Conservation (phyloP, 306 rosid genomes). For the Corylus americana region DNA sequence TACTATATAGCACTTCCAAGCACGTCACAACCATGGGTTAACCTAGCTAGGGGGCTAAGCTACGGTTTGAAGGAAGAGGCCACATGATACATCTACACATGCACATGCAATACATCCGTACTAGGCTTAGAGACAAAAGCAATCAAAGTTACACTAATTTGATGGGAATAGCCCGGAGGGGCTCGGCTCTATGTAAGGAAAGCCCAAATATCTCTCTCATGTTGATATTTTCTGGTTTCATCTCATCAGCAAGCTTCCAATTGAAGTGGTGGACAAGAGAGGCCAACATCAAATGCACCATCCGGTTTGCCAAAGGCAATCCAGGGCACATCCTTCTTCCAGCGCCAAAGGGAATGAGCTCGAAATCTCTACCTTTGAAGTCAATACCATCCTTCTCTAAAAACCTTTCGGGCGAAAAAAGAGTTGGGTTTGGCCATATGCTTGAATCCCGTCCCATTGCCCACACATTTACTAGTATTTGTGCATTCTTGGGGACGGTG, state of each 20-base stretch:
- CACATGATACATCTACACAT: no score
- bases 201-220: conserved; percentile 7
- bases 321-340: conserved; percentile 34
- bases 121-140: no score
- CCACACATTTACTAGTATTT: conserved; percentile 21
- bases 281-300: conserved; percentile 16
- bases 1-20: no score
- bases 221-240: neutral
- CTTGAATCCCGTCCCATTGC: conserved; percentile 18
- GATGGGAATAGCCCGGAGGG: neutral
- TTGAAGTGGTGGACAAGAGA: conserved; percentile 17
- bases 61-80: no score
- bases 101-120: no score
- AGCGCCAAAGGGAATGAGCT: conserved; percentile 28
- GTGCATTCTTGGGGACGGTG: conserved; percentile 8
- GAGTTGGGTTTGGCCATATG: conserved; percentile 19
- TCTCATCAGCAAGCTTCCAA: conserved; percentile 19
- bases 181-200: neutral
- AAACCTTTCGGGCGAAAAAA: conserved; percentile 31
- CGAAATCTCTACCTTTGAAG: conserved; percentile 18
- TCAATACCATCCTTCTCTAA: neutral
- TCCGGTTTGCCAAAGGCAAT: conserved; percentile 4
- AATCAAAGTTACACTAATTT: neutral
- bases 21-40: no score
- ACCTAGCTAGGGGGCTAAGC: no score